Percentiles rank a stretch among this genome's conserved stretches.
Evolutionary conservation across 345 rosid genomes (phyloP).

Genomic region (Iberis pinnata): DNA sequence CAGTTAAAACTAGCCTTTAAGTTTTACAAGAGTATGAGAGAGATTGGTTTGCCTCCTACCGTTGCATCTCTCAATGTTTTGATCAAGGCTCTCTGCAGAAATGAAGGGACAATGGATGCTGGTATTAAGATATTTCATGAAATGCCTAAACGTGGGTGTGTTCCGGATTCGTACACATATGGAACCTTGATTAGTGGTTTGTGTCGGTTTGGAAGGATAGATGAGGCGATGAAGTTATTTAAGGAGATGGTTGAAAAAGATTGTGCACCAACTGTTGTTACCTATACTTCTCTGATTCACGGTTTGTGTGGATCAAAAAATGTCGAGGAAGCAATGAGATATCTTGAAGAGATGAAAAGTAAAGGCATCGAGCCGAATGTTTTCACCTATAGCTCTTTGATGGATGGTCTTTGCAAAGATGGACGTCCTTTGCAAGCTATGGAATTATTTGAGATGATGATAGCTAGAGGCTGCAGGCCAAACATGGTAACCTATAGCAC

Average conservation of each 20-base stretch:
- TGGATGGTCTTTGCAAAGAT: conserved; percentile 79
- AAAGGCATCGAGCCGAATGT: conserved; percentile 77
- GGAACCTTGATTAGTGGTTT: conserved; percentile 86
- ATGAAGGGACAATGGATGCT: conserved; percentile 50
- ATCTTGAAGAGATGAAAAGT: conserved; percentile 63
- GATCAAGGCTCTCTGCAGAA: conserved; percentile 82
- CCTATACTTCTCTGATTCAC: conserved; percentile 65
- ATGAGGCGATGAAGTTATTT: conserved; percentile 64
- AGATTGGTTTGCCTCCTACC: conserved; percentile 47
- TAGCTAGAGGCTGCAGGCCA: conserved; percentile 47
- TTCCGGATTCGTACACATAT: conserved; percentile 76
- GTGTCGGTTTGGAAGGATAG: conserved; percentile 54
- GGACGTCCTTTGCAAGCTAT: conserved; percentile 52
- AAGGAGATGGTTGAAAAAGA: conserved; percentile 65
- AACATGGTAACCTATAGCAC: conserved; percentile 63
- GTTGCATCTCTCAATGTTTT: conserved; percentile 73
- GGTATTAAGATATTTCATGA: conserved; percentile 67
- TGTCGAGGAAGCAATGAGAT: conserved; percentile 52
- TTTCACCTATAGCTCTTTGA: conserved; percentile 70
- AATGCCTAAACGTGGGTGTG: conserved; percentile 65
- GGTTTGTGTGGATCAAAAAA: conserved; percentile 59
- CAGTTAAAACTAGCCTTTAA: conserved; percentile 53
- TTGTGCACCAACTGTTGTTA: conserved; percentile 73
- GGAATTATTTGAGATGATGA: conserved; percentile 59
- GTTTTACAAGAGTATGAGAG: conserved; percentile 67